Conservation (phyloP, 2,329 filamentous ascomycete genomes). For the Herpotrichia juniperi region DNA sequence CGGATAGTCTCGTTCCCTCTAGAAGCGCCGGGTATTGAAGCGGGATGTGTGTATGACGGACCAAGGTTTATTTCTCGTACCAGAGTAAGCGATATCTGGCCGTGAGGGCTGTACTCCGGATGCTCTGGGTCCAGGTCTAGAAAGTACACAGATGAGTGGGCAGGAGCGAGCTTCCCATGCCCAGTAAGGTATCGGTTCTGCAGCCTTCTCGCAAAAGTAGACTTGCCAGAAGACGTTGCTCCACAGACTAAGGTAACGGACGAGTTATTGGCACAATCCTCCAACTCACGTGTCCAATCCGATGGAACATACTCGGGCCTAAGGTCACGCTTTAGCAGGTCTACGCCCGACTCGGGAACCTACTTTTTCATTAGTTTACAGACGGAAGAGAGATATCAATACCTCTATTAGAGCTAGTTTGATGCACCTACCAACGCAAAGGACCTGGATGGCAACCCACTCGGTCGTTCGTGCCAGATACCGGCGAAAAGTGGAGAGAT, state of each 20-base stretch:
- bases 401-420: not conserved
- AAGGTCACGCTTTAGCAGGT: slow-evolving; percentile 35
- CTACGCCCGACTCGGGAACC: slow-evolving; percentile 35
- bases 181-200: slow-evolving; percentile 70
- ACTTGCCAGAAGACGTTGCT: slow-evolving; percentile 76
- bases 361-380: slow-evolving; percentile 12
- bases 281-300: slow-evolving; percentile 55
- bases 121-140: slow-evolving; percentile 80
- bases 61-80: slow-evolving; percentile 67
- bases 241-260: slow-evolving; percentile 67
- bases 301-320: slow-evolving; percentile 62
- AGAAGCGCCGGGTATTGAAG: slow-evolving; percentile 18
- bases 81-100: slow-evolving; percentile 71
- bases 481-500: slow-evolving; percentile 71
- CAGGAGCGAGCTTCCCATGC: slow-evolving; percentile 31
- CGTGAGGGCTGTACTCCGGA: slow-evolving; percentile 74
- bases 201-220: slow-evolving; percentile 72
- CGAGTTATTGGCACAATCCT: slow-evolving; percentile 42
- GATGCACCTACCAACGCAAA: slow-evolving; percentile 12
- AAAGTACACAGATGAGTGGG: slow-evolving; percentile 56
- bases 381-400: not conserved
- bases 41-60: slow-evolving; percentile 69
- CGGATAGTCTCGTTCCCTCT: slow-evolving; percentile 56
- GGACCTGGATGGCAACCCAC: slow-evolving; percentile 14
- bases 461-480: slow-evolving; percentile 66